These are phyloP conservation scores for Dictyostelium discoideum DNA, from an alignment of 78 protist genomes.

Conservation along the genomic window dicty_2.7 NC_007089.4:2432001-2432500, in stretches of 20 bases:
- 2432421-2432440: neutral
- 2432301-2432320: constrained; percentile 30
- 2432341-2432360: neutral
- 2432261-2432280: constrained; percentile 1
- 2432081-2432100: constrained; percentile 30
- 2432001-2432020: constrained; percentile 23
- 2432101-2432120: constrained; percentile 7
- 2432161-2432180: neutral
- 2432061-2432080: constrained; percentile 24
- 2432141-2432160: neutral
- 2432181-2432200: constrained; percentile 9
- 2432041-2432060: constrained; percentile 50
- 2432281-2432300: constrained; percentile 33
- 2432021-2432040: constrained; percentile 37
- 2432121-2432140: constrained; percentile 52
- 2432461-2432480: too few relatives aligned
- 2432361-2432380: neutral
- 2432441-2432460: too few relatives aligned
- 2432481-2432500: too few relatives aligned
- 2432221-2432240: neutral
- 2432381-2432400: neutral
- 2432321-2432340: neutral
- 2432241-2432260: constrained; percentile 40
- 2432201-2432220: neutral
- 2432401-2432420: too few relatives aligned